Evolutionary conservation across 2,329 filamentous ascomycete species (phyloP).

Genomic region (Claviceps arundinis): DNA sequence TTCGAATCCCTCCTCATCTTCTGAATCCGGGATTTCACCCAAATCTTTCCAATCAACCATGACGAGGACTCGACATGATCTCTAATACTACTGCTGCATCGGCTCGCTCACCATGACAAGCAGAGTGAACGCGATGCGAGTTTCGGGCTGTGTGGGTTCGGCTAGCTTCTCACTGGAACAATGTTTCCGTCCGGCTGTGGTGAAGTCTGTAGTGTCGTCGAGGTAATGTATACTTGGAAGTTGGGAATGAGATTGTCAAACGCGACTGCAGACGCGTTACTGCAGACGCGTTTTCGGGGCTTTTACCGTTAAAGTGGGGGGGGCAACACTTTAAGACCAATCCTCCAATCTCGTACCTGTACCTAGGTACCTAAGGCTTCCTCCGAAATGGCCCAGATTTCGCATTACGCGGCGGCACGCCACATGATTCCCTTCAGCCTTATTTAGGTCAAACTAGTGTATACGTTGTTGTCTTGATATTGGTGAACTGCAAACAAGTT

Average conservation of each 20-base stretch:
- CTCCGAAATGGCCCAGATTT: neutral
- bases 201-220: too few species aligned
- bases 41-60: slow-evolving; percentile 37
- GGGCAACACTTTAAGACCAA: neutral
- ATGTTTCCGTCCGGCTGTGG: neutral
- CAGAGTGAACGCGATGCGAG: neutral
- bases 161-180: neutral
- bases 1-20: slow-evolving; percentile 32
- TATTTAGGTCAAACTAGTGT: too few species aligned
- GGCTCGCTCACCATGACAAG: neutral
- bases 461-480: too few species aligned
- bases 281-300: slow-evolving; percentile 15
- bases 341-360: too few species aligned
- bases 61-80: slow-evolving; percentile 16
- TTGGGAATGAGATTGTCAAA: neutral
- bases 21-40: slow-evolving; percentile 38
- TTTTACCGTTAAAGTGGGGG: slow-evolving; percentile 5
- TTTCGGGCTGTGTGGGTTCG: neutral
- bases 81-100: slow-evolving; percentile 4
- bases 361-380: too few species aligned
- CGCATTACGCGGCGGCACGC: neutral
- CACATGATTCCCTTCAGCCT: neutral
- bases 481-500: too few species aligned
- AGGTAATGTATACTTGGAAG: too few species aligned
- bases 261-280: slow-evolving; percentile 20